Evolutionary conservation across 192 early-diverging fungal genomes (phyloP).

Genomic region (Entomortierella chlamydospora): DNA sequence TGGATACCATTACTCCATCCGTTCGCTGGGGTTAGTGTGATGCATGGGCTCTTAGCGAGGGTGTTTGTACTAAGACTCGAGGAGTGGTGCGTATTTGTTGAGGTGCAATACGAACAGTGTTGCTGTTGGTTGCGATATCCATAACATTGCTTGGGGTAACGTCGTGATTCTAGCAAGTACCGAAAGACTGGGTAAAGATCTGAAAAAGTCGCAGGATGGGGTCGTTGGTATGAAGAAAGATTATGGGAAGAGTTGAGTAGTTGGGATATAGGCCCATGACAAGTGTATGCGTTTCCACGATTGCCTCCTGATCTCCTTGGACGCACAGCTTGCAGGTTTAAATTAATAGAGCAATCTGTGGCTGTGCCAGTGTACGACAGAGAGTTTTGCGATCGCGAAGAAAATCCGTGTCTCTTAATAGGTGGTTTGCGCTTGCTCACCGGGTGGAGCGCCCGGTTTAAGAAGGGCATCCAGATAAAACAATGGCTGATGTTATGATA

Average conservation of each 20-base stretch:
- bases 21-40: neutral
- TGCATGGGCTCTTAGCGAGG: no score
- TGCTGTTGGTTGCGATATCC: neutral
- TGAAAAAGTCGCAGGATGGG: conserved; percentile 22
- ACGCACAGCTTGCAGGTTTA: neutral
- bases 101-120: neutral
- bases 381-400: neutral
- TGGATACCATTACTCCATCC: neutral
- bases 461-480: conserved; percentile 42
- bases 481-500: conserved; percentile 1
- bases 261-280: neutral
- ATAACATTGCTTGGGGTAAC: neutral
- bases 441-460: conserved; percentile 45
- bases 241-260: neutral
- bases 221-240: neutral
- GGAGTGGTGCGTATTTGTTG: neutral
- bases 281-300: neutral
- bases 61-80: neutral
- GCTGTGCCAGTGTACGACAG: neutral
- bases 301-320: conserved; percentile 8
- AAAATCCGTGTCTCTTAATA: conserved; percentile 19
- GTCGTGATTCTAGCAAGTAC: conserved; percentile 28
- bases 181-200: conserved; percentile 49
- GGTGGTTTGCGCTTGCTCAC: conserved; percentile 49
- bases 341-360: neutral